Evolutionary conservation across 2,329 filamentous ascomycete species (phyloP), one percentile per base, ranked within the genome.

Genomic region (Claviceps quebecensis): DNA sequence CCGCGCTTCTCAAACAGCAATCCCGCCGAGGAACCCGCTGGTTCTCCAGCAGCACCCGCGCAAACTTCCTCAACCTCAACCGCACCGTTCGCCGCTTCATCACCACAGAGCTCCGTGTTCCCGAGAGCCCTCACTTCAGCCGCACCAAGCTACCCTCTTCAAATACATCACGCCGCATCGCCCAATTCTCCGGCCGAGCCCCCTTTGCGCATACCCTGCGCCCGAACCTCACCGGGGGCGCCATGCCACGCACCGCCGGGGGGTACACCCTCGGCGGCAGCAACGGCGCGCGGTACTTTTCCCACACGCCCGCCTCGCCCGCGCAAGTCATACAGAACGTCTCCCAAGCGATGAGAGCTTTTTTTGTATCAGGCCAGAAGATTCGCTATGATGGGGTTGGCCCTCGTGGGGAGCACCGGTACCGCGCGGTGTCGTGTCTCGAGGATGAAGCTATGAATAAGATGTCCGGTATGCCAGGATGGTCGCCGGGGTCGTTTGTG

Each of bases 321-420:
- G 88, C 90, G 1, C 87, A 97, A 65, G 88, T 97, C 46, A 80
- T 97, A 49, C 86, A 93, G 66, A 95, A 95, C 67, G 91, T 96
- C n/a, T 95, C 88, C 13, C 83, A 89, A 59, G 93, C 89, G 5
- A 83, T 97, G 61, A 82, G 93, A 50, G 90, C 89, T 13, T 96
- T 98, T 69, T 84, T 87, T 69, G 75, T 95, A n/a, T 89, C 86
- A 0, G 93, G 93, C 0, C 82, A 95, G 61, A 93, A 90, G 65
- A 83, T 86, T 9, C 85, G 86, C 53, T 96, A 90, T 60, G 86
- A 95, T 64, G 91, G 91, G 13, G 66, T 84, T 44, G 81, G 83
- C 51, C 68, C 78, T 16, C 80, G 76, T 11, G 90, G 90, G 45
- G 82, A 90, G 67, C 85, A 86, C 69, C 78, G 79, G 54, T 96